Evolutionary conservation across 2,329 filamentous ascomycete genomes (phyloP).

Genomic region (Fusarium sterilihyphosum): DNA sequence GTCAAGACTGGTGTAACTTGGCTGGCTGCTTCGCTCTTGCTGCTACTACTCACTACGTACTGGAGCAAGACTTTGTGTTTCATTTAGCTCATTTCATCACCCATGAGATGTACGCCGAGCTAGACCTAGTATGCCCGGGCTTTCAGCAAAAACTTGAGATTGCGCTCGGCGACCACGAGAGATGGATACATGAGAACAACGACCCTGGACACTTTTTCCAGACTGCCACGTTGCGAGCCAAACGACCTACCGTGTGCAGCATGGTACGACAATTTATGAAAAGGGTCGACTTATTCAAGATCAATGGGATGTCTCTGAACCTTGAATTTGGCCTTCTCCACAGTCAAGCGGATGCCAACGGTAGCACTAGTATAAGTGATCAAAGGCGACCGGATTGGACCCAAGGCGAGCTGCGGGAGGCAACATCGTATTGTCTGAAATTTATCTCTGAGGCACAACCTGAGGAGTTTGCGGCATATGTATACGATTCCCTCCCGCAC

Average conservation of each 20-base stretch:
- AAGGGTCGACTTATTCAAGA: fast-evolving
- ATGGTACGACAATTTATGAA: neutral
- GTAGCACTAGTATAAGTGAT: fast-evolving
- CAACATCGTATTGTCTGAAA: neutral
- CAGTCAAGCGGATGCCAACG: fast-evolving
- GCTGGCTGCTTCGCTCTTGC: slow-evolving; percentile 1
- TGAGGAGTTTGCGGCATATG: neutral
- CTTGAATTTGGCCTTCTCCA: fast-evolving
- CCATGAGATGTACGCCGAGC: neutral
- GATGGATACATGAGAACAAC: fast-evolving
- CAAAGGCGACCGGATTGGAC: neutral
- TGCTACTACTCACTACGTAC: neutral
- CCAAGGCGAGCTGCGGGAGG: neutral
- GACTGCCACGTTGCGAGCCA: neutral
- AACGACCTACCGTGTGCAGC: neutral
- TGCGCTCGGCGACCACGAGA: fast-evolving
- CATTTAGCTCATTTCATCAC: neutral
- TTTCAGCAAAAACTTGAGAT: neutral
- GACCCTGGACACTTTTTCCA: fast-evolving
- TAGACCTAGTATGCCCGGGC: neutral
- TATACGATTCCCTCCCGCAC: neutral
- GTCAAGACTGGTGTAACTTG: neutral
- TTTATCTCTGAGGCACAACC: neutral
- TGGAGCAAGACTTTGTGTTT: neutral
- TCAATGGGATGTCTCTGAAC: neutral